Percentiles rank a stretch among this genome's conserved stretches.
phyloP scores from a whole-genome alignment of 2,329 filamentous ascomycete species.

The Penicillium thymicola region DNA sequence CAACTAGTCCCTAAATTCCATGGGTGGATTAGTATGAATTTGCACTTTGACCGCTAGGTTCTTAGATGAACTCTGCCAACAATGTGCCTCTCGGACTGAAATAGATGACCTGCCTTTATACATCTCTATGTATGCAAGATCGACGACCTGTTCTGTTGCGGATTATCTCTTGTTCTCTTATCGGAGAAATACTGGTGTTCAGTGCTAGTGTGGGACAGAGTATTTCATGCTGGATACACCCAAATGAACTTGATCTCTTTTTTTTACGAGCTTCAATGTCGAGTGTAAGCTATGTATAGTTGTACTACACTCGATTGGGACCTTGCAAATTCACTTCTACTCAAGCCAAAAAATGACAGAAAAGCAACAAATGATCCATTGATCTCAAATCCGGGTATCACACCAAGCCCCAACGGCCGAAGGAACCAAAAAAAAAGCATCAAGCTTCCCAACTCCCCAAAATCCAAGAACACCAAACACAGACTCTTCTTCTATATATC shows the following conservation, averaged over 20 bases:
- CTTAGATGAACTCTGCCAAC: not conserved
- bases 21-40: constrained; percentile 30
- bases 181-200: not conserved
- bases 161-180: not conserved
- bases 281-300: not conserved
- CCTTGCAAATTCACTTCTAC: not conserved
- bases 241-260: not conserved
- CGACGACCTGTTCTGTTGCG: not conserved
- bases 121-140: not conserved
- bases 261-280: not conserved
- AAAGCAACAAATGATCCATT: constrained; percentile 2
- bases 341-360: constrained; percentile 1
- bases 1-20: constrained; percentile 37
- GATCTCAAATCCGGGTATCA: constrained; percentile 16
- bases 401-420: not conserved
- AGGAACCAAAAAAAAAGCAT: constrained; percentile 1
- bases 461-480: not conserved
- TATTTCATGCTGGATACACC: not conserved
- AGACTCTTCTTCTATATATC: constrained; percentile 3
- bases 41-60: not conserved
- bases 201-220: not conserved
- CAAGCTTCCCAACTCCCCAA: constrained; percentile 5
- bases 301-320: not conserved
- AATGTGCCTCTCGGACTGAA: not conserved
- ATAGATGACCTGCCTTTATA: not conserved